Conservation (phyloP, 148 eudicot species). For the Silene uniflora region DNA sequence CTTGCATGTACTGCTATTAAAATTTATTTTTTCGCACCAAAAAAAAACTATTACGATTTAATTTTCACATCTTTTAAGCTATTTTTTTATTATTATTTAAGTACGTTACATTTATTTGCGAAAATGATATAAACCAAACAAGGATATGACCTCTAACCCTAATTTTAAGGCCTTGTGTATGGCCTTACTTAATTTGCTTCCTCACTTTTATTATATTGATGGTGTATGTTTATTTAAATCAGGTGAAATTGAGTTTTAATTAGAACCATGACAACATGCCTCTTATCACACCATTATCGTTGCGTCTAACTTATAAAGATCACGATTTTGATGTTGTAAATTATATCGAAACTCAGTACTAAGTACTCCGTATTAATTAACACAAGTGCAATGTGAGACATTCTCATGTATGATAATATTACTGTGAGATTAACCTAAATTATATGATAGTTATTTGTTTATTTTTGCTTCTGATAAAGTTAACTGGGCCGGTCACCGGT, state of each 20-base stretch:
- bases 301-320: no score
- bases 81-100: no score
- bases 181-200: constrained; percentile 4
- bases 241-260: background rate
- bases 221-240: background rate
- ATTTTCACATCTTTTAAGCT: no score
- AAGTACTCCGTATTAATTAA: no score
- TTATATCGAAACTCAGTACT: no score
- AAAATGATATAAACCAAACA: constrained; percentile 19
- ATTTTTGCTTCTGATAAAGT: no score
- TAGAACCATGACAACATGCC: background rate
- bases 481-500: no score
- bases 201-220: background rate
- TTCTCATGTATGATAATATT: no score
- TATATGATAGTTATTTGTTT: no score
- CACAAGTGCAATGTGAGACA: background rate
- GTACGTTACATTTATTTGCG: constrained; percentile 3
- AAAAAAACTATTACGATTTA: no score
- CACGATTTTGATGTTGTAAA: no score
- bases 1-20: background rate
- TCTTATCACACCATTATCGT: background rate
- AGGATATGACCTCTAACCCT: constrained; percentile 45
- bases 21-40: no score
- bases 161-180: constrained; percentile 41
- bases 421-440: background rate